Conservation (phyloP, 257 asterid genomes). For the Knoxia roxburghii region DNA sequence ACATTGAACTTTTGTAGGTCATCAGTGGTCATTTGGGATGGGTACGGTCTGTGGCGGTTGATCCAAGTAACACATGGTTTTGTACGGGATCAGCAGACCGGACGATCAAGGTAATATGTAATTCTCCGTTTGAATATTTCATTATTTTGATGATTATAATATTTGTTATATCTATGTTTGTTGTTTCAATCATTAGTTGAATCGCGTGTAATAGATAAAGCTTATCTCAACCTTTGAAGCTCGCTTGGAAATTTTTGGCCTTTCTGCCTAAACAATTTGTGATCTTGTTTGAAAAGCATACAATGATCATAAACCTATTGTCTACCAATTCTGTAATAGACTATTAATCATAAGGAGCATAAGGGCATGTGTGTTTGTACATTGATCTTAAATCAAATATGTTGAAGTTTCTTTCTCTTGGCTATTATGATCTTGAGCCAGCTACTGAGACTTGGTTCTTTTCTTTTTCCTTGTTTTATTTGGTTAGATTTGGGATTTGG, state of each 20-base stretch:
- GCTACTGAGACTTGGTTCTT: constrained; percentile 2
- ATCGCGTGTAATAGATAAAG: neutral
- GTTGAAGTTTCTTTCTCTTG: neutral
- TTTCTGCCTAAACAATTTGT: neutral
- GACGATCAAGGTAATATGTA: constrained; percentile 58
- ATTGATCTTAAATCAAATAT: neutral
- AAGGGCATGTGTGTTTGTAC: neutral
- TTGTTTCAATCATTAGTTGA: neutral
- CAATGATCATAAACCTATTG: neutral
- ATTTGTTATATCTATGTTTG: neutral
- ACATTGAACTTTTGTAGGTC: constrained; percentile 44
- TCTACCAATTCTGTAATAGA: neutral
- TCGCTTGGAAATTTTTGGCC: neutral
- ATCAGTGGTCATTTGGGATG: constrained; percentile 85
- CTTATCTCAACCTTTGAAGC: neutral
- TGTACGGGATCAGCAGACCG: constrained; percentile 97
- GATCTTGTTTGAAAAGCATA: neutral
- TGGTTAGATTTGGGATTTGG: constrained; percentile 84
- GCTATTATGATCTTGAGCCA: neutral
- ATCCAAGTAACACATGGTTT: constrained; percentile 88
- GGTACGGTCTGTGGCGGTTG: constrained; percentile 95
- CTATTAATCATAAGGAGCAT: neutral
- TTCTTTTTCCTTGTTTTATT: constrained; percentile 8
- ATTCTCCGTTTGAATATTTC: neutral
- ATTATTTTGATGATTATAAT: neutral